A percentile compares a stretch with the other conserved stretches of the same genome.
These are phyloP conservation scores for Fragilaria radians DNA, from an alignment of 108 stramenopile genomes.

Conservation along the genomic window DNA sequence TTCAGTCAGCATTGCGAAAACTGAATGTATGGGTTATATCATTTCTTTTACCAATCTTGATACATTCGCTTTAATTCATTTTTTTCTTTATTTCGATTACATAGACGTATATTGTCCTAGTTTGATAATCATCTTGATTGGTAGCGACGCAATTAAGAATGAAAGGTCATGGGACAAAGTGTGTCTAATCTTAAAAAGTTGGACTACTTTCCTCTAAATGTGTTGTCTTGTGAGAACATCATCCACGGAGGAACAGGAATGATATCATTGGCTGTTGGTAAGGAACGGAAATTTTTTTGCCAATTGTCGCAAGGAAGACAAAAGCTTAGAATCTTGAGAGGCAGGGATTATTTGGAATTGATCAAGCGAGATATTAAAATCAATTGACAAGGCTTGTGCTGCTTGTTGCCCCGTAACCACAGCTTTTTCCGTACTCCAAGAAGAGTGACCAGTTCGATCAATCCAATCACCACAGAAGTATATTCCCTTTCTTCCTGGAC, in stretches of 20 bases:
- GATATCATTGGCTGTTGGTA: conserved; percentile 2
- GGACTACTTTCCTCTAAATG: too few species aligned
- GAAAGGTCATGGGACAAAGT: too few species aligned
- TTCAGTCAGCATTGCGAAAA: too few species aligned
- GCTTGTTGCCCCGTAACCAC: conserved; percentile 80
- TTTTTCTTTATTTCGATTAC: too few species aligned
- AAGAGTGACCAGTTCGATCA: conserved; percentile 65
- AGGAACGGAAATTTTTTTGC: conserved; percentile 13
- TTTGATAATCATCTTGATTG: too few species aligned
- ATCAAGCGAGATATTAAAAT: conserved; percentile 34
- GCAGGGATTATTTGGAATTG: conserved; percentile 51
- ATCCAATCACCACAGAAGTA: conserved; percentile 77
- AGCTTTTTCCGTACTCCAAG: conserved; percentile 77
- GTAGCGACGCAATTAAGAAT: too few species aligned
- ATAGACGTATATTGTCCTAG: too few species aligned
- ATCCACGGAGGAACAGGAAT: conserved; percentile 26
- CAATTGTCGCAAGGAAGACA: conserved; percentile 37
- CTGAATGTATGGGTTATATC: too few species aligned
- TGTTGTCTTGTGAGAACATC: conserved; percentile 8
- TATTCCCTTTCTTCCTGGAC: conserved; percentile 24
- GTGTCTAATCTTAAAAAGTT: too few species aligned
- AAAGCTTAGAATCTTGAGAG: conserved; percentile 54
- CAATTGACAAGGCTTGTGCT: conserved; percentile 38
- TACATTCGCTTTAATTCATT: too few species aligned
- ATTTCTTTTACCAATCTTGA: too few species aligned